These are phyloP conservation scores for Boeremia exigua DNA, from an alignment of 2,329 filamentous ascomycete genomes.

Conservation along the genomic window DNA sequence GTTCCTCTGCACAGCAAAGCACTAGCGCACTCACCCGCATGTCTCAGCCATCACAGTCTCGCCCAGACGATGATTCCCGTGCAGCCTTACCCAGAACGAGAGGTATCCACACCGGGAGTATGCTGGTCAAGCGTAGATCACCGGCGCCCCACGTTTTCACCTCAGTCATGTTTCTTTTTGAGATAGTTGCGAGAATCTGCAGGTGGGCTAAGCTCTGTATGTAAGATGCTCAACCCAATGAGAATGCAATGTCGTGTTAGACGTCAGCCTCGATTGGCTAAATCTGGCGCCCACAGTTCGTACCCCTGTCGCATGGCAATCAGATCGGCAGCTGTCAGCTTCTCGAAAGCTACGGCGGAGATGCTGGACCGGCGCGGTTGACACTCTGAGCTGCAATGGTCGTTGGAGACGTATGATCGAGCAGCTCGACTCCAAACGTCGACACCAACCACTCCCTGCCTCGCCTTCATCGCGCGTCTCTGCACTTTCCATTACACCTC, in stretches of 20 bases:
- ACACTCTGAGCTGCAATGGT: background rate
- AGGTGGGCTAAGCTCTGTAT: constrained; percentile 8
- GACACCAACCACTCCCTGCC: background rate
- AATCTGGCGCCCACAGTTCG: constrained; percentile 12
- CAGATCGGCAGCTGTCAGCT: constrained; percentile 1
- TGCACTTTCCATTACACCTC: background rate
- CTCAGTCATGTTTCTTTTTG: background rate
- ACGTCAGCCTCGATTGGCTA: constrained; percentile 9
- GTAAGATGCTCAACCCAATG: constrained; percentile 7
- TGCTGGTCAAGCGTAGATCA: constrained; percentile 12
- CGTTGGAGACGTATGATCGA: background rate
- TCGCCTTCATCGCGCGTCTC: background rate
- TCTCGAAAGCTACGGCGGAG: background rate
- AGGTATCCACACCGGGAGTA: constrained; percentile 14
- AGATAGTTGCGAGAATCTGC: background rate
- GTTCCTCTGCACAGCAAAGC: constrained; percentile 1
- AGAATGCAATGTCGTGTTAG: background rate
- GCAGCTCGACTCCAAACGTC: background rate
- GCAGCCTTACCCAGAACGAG: constrained; percentile 11
- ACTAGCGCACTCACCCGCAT: constrained; percentile 11
- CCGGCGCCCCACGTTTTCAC: constrained; percentile 8
- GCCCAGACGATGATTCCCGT: constrained; percentile 15
- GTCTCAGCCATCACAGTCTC: constrained; percentile 18
- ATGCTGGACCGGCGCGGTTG: background rate
- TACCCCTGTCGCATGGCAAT: background rate